Conservation (phyloP, 257 asterid genomes). For the Fraxinus quadrangulata region DNA sequence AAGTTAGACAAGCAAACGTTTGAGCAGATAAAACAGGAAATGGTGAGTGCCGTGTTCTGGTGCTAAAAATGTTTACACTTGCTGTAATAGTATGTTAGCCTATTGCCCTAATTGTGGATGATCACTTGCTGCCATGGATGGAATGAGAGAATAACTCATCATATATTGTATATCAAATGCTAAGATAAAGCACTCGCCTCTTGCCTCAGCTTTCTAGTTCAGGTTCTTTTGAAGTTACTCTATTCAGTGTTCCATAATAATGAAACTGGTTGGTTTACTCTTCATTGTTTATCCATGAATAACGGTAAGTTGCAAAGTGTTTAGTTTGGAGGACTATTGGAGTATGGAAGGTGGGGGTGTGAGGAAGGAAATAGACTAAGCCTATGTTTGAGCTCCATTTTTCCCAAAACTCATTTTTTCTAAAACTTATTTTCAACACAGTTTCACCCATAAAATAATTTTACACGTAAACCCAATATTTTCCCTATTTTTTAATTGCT, state of each 20-base stretch:
- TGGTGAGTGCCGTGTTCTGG: conserved; percentile 53
- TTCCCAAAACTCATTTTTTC: no score
- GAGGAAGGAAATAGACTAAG: not conserved
- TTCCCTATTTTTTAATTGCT: no score
- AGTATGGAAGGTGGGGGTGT: not conserved
- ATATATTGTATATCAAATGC: not conserved
- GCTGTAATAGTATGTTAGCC: not conserved
- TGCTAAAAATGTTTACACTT: conserved; percentile 7
- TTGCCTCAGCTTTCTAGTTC: not conserved
- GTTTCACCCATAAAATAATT: no score
- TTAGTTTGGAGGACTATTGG: not conserved
- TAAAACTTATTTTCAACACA: no score
- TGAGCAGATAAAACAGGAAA: conserved; percentile 87
- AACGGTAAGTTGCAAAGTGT: not conserved
- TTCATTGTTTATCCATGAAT: not conserved
- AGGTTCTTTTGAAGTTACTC: not conserved
- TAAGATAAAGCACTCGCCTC: not conserved
- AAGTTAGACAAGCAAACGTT: conserved; percentile 91
- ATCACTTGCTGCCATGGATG: not conserved
- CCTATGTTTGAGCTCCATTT: no score
- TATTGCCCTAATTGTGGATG: not conserved
- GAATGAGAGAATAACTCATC: not conserved
- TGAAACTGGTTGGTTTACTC: not conserved
- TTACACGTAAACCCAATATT: no score
- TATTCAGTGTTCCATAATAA: not conserved